Evolutionary conservation across 164 flowering plant genomes (phyloP), one percentile per base, ranked within the genome.

Genomic region (Saururus chinensis): DNA sequence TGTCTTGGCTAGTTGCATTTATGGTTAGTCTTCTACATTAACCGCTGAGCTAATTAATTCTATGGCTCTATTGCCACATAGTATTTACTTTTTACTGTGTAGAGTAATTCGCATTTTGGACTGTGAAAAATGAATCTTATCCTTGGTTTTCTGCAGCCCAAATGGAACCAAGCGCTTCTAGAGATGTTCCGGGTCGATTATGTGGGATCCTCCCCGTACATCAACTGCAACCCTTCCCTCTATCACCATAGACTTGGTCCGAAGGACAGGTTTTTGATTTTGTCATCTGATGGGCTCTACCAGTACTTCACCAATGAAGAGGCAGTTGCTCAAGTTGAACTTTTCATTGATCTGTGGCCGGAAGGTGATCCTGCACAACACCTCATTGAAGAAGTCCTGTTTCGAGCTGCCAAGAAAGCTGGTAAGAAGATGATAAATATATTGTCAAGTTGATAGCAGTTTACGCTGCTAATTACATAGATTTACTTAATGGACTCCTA

Each of bases 321-420:
- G 71, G 89, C 81, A 19, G 81, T 82, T 59, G 76, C 87, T 30
- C 85, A 84, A 72, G 87, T 84, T 58, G 78, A 75, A 59, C 77
- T 82, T 82, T 84, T 84, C 69, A 79, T 84, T 65, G 85, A 84
- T 64, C 77, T 73, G 63, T 82, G 77, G 49, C 87, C 87, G 19
- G 89, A 82, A 75, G 89, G 87, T 40, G 89, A 84, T 72, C 89
- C 89, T 71, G 89, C 89, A 22, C 89, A 84, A 59, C 78, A 82
- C 68, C 82, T 84, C 25, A 73, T 84, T 40, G 81, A 80, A 8
- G 87, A 82, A 72, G 82, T 84, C 71, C 82, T 82, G 26, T 79
- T 80, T 72, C 82, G 89, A 24, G 89, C 89, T 59, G 87, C 89
- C 68, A 82, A 82, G 72, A 84, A 81, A 71, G 78, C 77, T 65